These are phyloP conservation scores for Metarhizium album DNA, from an alignment of 2,329 filamentous ascomycete species.

Conservation along the genomic window DNA sequence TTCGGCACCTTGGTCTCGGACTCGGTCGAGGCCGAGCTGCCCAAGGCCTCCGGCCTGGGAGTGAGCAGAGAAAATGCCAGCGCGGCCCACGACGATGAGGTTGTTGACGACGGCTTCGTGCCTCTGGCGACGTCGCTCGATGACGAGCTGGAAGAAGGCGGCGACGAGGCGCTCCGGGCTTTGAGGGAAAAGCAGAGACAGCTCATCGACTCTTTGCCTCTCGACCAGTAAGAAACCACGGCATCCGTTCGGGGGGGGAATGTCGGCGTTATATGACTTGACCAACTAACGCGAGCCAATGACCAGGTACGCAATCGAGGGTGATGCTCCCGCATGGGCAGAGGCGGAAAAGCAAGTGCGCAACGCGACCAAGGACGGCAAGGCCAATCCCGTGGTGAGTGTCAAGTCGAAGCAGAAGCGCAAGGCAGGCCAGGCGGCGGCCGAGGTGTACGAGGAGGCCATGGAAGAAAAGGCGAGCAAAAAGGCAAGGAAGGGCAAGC, in stretches of 20 bases:
- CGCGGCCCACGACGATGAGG: slow-evolving; percentile 59
- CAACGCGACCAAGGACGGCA: slow-evolving; percentile 41
- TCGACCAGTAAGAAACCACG: slow-evolving; percentile 50
- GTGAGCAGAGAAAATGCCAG: slow-evolving; percentile 48
- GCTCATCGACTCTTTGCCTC: slow-evolving; percentile 79
- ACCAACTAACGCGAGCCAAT: slow-evolving; percentile 3
- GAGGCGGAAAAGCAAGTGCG: slow-evolving; percentile 68
- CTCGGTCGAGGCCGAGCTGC: slow-evolving; percentile 58
- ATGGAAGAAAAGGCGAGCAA: slow-evolving; percentile 48
- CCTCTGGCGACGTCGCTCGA: slow-evolving; percentile 62
- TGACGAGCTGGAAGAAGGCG: slow-evolving; percentile 77
- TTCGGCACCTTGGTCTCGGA: slow-evolving; percentile 67
- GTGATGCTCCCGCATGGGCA: slow-evolving; percentile 49
- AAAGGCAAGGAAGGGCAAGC: slow-evolving; percentile 37
- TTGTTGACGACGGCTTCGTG: slow-evolving; percentile 53
- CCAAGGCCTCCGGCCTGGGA: slow-evolving; percentile 43
- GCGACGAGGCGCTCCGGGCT: slow-evolving; percentile 60
- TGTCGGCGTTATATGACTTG: neutral
- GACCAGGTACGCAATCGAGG: slow-evolving; percentile 53
- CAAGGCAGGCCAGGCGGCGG: slow-evolving; percentile 53
- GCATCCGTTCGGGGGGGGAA: neutral
- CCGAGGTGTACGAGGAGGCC: slow-evolving; percentile 52
- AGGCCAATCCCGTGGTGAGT: slow-evolving; percentile 57
- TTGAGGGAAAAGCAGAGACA: slow-evolving; percentile 73
- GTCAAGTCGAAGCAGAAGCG: slow-evolving; percentile 75